A percentile compares a stretch with the other conserved stretches of the same genome.
Conservation (phyloP, 2,329 filamentous ascomycete species). For the Fusarium agapanthi region DNA sequence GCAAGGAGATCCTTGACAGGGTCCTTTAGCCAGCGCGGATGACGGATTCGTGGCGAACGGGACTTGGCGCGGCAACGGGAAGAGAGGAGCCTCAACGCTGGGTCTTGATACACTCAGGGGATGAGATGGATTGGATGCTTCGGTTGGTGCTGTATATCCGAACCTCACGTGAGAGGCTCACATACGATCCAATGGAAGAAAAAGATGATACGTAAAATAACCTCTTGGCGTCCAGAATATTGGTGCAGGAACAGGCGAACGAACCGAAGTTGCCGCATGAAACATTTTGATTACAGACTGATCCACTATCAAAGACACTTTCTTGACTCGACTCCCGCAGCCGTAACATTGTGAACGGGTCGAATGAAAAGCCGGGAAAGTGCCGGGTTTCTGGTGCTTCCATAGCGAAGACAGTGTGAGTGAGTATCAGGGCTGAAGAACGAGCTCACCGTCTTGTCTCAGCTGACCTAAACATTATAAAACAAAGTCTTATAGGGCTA, state of each 20-base stretch:
- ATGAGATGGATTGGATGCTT: not conserved
- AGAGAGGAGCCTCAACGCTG: not conserved
- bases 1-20: not conserved
- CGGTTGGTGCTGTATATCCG: not conserved
- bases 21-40: not conserved
- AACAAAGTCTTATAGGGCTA: not conserved
- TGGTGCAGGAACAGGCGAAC: not conserved
- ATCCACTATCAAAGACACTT: slow-evolving; percentile 12
- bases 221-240: not conserved
- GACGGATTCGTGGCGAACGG: slow-evolving; percentile 2
- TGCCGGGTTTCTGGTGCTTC: not conserved
- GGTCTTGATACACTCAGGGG: not conserved
- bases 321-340: not conserved
- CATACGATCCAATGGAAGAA: not conserved
- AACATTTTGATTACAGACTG: slow-evolving; percentile 2
- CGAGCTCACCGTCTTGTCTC: not conserved
- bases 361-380: not conserved
- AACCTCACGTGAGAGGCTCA: not conserved
- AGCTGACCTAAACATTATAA: not conserved
- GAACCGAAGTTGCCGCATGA: slow-evolving; percentile 11
- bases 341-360: not conserved
- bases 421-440: not conserved
- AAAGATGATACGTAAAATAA: not conserved
- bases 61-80: not conserved
- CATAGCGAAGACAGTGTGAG: not conserved